Evolutionary conservation across 2,329 filamentous ascomycete species (phyloP).

Genomic region (Trichoderma gracile): DNA sequence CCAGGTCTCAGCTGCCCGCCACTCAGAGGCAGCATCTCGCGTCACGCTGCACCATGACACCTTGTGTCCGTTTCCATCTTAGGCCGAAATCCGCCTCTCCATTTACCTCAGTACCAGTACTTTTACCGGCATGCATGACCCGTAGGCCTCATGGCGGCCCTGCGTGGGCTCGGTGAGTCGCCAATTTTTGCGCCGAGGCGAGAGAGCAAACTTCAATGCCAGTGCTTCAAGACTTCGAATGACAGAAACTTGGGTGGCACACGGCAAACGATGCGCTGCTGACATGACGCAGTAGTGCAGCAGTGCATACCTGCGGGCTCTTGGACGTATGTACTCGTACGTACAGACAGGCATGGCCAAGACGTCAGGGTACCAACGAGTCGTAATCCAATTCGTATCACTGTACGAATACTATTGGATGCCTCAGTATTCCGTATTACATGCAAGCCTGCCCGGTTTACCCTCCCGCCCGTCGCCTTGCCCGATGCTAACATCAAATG

Average conservation of each 20-base stretch:
- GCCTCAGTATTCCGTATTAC: too few species aligned
- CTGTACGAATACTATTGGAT: too few species aligned
- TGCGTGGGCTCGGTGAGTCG: conserved; percentile 11
- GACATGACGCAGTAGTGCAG: conserved; percentile 21
- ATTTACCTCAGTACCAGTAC: background rate
- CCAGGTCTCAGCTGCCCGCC: too few species aligned
- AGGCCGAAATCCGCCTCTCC: background rate
- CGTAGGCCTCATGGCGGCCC: background rate
- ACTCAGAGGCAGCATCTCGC: too few species aligned
- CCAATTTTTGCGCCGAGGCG: background rate
- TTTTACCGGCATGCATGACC: background rate
- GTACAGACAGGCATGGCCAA: background rate
- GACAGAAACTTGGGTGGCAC: conserved; percentile 7
- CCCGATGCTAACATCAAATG: background rate
- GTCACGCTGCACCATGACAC: background rate
- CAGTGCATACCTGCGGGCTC: background rate
- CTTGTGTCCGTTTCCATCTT: conserved; percentile 9
- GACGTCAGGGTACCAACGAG: background rate
- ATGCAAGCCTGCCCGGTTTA: conserved; percentile 1
- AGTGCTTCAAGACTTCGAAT: too few species aligned
- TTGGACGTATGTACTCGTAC: background rate
- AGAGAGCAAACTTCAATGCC: background rate
- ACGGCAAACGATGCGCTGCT: conserved; percentile 22
- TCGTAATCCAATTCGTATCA: background rate
- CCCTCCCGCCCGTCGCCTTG: conserved; percentile 19